Percentiles rank a stretch among this genome's conserved stretches.
Evolutionary conservation across 176 grass and related monocot species (phyloP).

Genomic region (Eragrostis nindensis): DNA sequence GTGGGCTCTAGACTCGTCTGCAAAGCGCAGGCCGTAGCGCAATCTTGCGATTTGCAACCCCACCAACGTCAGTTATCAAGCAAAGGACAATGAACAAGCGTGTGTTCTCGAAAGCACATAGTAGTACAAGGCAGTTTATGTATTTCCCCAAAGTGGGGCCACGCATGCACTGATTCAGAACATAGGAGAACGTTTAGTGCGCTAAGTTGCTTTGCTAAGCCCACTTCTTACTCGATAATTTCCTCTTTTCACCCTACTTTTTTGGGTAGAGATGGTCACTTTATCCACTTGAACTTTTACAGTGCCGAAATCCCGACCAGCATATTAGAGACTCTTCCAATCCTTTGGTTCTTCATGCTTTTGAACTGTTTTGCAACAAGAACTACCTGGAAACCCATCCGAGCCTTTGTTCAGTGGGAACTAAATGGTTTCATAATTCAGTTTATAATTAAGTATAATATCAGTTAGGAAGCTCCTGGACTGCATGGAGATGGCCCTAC

Average conservation of each 20-base stretch:
- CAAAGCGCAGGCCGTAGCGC: neutral
- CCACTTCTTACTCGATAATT: neutral
- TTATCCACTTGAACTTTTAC: too few relatives aligned
- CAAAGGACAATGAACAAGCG: neutral
- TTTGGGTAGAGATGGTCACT: too few relatives aligned
- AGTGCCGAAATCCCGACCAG: too few relatives aligned
- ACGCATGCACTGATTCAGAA: conserved; percentile 10
- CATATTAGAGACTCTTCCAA: neutral
- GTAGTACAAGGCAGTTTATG: neutral
- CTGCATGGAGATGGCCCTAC: too few relatives aligned
- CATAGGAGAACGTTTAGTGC: neutral
- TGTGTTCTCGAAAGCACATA: conserved; percentile 3
- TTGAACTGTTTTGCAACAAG: neutral
- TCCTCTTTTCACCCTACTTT: neutral
- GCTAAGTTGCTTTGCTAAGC: neutral
- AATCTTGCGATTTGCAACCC: neutral
- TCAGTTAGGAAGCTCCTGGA: too few relatives aligned
- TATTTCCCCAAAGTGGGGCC: neutral
- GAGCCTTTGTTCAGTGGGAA: neutral
- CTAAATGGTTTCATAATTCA: neutral
- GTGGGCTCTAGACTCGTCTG: neutral
- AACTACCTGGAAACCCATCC: neutral
- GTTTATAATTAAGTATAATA: too few relatives aligned
- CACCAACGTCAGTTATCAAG: neutral
- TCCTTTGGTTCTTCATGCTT: neutral